A percentile compares a stretch with the other conserved stretches of the same genome.
These are phyloP conservation scores for Kalmusia sp. DNA, from an alignment of 2,329 filamentous ascomycete genomes.

Conservation along the genomic window DNA sequence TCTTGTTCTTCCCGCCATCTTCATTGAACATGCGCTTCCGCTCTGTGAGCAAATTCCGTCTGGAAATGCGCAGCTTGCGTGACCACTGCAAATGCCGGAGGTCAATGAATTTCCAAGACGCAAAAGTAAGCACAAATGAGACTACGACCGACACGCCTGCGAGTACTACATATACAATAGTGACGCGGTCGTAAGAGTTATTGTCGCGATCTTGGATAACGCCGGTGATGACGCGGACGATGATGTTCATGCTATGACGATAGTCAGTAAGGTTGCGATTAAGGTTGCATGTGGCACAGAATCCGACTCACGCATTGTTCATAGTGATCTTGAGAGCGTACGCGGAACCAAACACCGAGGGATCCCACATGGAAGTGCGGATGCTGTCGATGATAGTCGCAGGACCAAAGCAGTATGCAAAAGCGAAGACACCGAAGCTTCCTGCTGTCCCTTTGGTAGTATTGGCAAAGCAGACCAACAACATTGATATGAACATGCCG, in stretches of 20 bases:
- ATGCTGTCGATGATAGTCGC: slow-evolving; percentile 68
- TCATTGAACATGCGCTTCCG: slow-evolving; percentile 52
- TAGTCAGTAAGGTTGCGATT: neutral
- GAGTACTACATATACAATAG: slow-evolving; percentile 63
- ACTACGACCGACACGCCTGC: slow-evolving; percentile 59
- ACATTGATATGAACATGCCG: slow-evolving; percentile 62
- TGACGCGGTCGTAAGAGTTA: slow-evolving; percentile 63
- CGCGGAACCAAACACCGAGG: slow-evolving; percentile 66
- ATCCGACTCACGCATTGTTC: slow-evolving; percentile 59
- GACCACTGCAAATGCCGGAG: slow-evolving; percentile 65
- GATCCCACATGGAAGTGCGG: slow-evolving; percentile 66
- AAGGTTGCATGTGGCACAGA: neutral
- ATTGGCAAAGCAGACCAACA: slow-evolving; percentile 60
- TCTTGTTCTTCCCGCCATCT: slow-evolving; percentile 47
- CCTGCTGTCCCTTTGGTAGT: slow-evolving; percentile 62
- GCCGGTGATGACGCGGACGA: slow-evolving; percentile 64
- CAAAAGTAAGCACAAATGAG: slow-evolving; percentile 47
- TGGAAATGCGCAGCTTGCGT: slow-evolving; percentile 58
- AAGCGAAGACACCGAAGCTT: slow-evolving; percentile 65
- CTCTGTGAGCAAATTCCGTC: slow-evolving; percentile 53
- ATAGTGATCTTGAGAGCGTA: slow-evolving; percentile 68
- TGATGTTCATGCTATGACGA: slow-evolving; percentile 62
- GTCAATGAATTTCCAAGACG: slow-evolving; percentile 50
- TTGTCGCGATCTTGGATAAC: slow-evolving; percentile 65
- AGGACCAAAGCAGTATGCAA: slow-evolving; percentile 63